Evolutionary conservation across 140 eudicot genomes (phyloP).

Genomic region (Oenanthe javanica): DNA sequence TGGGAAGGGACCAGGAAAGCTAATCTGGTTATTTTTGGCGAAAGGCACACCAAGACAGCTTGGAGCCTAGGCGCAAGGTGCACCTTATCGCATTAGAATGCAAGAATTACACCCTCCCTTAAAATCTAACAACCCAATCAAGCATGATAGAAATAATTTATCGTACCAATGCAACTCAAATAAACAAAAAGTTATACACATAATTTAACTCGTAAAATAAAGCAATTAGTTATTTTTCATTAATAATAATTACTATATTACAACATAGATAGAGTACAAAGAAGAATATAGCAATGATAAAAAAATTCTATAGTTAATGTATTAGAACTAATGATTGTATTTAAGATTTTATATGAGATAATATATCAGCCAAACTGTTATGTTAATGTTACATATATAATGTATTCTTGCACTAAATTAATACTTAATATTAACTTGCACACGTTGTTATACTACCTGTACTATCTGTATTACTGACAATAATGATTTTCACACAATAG

Average conservation of each 20-base stretch:
- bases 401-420: background rate
- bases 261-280: background rate
- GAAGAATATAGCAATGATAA: too few relatives aligned
- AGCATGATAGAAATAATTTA: background rate
- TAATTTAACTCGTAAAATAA: background rate
- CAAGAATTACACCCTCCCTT: too few relatives aligned
- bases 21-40: background rate
- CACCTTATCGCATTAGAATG: too few relatives aligned
- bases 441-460: background rate
- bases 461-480: too few relatives aligned
- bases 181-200: background rate
- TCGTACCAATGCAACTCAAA: background rate
- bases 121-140: background rate
- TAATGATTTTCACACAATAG: background rate
- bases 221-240: background rate
- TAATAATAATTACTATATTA: too few relatives aligned
- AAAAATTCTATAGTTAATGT: background rate
- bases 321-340: background rate
- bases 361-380: background rate
- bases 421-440: background rate
- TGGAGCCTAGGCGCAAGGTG: background rate
- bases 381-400: too few relatives aligned
- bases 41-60: background rate
- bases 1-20: background rate
- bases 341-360: background rate